Percentiles rank a stretch among this genome's conserved stretches.
Conservation (phyloP, 176 grass and related monocot species). For the Aegilops bicornis region DNA sequence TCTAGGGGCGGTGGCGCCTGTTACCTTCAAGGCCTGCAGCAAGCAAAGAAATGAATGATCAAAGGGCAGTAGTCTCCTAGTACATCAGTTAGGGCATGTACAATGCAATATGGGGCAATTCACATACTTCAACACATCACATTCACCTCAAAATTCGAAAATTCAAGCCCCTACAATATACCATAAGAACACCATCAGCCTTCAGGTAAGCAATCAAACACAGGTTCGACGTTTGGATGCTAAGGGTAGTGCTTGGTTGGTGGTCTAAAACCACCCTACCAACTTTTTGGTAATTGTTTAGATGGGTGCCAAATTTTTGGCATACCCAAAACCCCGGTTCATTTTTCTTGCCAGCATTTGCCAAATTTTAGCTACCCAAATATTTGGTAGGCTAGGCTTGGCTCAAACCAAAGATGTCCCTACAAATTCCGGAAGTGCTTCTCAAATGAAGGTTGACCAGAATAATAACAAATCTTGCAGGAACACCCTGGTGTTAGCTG, state of each 20-base stretch:
- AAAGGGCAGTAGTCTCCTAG: not conserved
- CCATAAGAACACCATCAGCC: not conserved
- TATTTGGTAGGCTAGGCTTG: not conserved
- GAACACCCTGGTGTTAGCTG: not conserved
- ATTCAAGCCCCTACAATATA: not conserved
- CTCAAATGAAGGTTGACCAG: not conserved
- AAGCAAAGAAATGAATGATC: constrained; percentile 16
- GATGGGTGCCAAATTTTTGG: not conserved
- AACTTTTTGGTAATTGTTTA: not conserved
- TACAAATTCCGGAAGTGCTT: not conserved
- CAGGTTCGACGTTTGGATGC: not conserved
- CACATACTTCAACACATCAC: not conserved
- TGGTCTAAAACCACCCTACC: not conserved
- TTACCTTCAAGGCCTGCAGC: constrained; percentile 32
- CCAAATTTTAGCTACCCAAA: not conserved
- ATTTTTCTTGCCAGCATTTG: not conserved
- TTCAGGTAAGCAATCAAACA: constrained; percentile 18
- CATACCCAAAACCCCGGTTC: not conserved
- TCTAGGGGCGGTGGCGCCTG: not conserved
- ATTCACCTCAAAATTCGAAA: not conserved
- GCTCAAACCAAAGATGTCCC: not conserved
- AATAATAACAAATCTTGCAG: not conserved
- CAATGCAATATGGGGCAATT: not conserved
- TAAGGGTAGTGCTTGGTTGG: not conserved
- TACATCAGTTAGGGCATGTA: not conserved